Percentiles rank a stretch among this genome's conserved stretches.
These are phyloP conservation scores for Hura crepitans DNA, from an alignment of 441 rosid genomes.

Conservation along the genomic window DNA sequence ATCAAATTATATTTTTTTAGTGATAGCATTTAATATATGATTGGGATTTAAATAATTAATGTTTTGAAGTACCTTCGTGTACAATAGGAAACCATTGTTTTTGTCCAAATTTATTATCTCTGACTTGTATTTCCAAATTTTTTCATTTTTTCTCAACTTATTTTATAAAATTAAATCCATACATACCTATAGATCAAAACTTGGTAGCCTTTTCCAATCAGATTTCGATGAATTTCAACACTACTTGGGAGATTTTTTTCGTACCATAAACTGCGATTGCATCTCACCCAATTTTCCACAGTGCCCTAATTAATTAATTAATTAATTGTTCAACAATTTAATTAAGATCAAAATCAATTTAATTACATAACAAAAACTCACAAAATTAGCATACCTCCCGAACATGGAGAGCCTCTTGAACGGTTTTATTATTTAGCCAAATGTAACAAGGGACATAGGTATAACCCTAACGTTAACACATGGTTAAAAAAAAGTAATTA, in stretches of 20 bases:
- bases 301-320: constrained; percentile 25
- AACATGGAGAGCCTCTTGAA: constrained; percentile 34
- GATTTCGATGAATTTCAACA: constrained; percentile 24
- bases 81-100: too few species aligned
- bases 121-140: too few species aligned
- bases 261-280: constrained; percentile 25
- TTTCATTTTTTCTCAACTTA: too few species aligned
- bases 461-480: constrained; percentile 13
- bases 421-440: constrained; percentile 32
- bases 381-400: constrained; percentile 25
- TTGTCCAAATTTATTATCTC: too few species aligned
- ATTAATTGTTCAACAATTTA: background rate
- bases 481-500: background rate
- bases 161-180: too few species aligned
- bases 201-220: constrained; percentile 25
- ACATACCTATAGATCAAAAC: constrained; percentile 35
- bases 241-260: constrained; percentile 14
- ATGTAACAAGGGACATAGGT: constrained; percentile 17
- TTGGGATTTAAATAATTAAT: too few species aligned
- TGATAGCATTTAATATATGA: too few species aligned
- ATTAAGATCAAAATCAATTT: background rate
- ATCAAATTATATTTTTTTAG: too few species aligned
- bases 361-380: background rate
- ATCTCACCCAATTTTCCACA: constrained; percentile 29
- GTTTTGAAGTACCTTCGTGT: too few species aligned